phyloP scores from a whole-genome alignment of 2,329 filamentous ascomycete genomes.

The Hypoxylon sp. region DNA sequence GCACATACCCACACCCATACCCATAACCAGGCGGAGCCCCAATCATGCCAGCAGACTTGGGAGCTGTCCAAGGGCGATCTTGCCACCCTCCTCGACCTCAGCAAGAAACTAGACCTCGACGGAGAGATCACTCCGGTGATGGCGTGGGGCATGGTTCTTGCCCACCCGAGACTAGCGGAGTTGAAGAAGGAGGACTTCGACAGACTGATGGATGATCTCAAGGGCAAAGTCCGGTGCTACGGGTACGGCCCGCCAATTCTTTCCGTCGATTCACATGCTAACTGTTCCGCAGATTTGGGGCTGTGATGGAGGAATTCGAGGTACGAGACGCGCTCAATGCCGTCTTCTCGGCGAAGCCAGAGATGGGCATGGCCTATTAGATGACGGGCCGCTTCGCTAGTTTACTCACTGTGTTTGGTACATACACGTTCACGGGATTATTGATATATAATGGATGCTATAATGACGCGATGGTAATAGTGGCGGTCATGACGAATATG shows the following conservation, averaged over 20 bases:
- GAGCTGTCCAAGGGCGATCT: conserved; percentile 83
- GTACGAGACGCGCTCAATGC: conserved; percentile 82
- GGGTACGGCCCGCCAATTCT: conserved; percentile 71
- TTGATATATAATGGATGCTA: conserved; percentile 13
- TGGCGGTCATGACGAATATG: conserved; percentile 10
- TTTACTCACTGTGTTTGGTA: neutral
- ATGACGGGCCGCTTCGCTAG: neutral
- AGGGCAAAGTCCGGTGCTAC: conserved; percentile 89
- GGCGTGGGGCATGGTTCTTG: conserved; percentile 88
- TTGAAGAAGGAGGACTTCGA: conserved; percentile 77
- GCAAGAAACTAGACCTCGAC: conserved; percentile 83
- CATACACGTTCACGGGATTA: neutral
- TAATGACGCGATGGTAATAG: conserved; percentile 9
- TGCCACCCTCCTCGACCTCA: conserved; percentile 85
- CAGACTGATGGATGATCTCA: conserved; percentile 78
- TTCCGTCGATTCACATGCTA: conserved; percentile 18
- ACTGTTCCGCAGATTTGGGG: conserved; percentile 65
- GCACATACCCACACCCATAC: conserved; percentile 48
- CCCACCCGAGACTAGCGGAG: conserved; percentile 76
- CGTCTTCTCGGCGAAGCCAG: conserved; percentile 72
- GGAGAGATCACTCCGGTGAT: conserved; percentile 95
- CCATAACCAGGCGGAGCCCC: conserved; percentile 58
- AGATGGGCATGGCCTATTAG: conserved; percentile 49
- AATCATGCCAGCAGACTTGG: conserved; percentile 75
- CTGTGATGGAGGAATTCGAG: conserved; percentile 76